Conservation (phyloP, 305 asterid species). For the Fraxinus latifolia region DNA sequence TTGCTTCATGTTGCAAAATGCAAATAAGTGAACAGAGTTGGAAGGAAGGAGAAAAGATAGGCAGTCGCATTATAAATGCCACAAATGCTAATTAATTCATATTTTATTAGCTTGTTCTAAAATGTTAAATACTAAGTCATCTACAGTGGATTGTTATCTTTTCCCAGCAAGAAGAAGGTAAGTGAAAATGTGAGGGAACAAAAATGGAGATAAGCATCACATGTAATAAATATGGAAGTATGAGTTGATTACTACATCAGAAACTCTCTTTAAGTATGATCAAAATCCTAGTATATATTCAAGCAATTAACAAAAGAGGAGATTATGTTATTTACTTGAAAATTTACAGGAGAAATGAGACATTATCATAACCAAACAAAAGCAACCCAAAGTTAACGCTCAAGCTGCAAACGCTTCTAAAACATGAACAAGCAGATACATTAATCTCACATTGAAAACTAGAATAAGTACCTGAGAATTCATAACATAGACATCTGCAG, state of each 20-base stretch:
- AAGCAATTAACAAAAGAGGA: neutral
- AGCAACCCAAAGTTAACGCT: neutral
- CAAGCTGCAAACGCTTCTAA: neutral
- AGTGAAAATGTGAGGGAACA: neutral
- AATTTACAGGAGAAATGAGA: neutral
- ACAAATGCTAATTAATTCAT: neutral
- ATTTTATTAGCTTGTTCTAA: neutral
- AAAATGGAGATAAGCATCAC: neutral
- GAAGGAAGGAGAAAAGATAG: neutral
- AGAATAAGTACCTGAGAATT: conserved; percentile 74
- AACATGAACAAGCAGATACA: neutral
- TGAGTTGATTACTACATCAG: neutral
- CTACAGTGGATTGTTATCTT: neutral
- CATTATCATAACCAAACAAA: neutral
- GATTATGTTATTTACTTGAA: neutral
- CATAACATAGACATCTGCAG: conserved; percentile 93
- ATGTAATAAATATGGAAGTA: neutral
- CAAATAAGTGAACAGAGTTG: neutral
- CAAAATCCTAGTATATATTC: neutral
- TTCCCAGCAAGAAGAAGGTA: neutral
- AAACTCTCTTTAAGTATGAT: neutral
- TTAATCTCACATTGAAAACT: neutral
- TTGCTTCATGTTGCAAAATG: neutral
- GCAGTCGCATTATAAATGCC: neutral
- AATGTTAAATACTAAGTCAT: neutral